Base-by-base conservation (phyloP, 345 rosid genomes). In the Citrus sp. region DNA sequence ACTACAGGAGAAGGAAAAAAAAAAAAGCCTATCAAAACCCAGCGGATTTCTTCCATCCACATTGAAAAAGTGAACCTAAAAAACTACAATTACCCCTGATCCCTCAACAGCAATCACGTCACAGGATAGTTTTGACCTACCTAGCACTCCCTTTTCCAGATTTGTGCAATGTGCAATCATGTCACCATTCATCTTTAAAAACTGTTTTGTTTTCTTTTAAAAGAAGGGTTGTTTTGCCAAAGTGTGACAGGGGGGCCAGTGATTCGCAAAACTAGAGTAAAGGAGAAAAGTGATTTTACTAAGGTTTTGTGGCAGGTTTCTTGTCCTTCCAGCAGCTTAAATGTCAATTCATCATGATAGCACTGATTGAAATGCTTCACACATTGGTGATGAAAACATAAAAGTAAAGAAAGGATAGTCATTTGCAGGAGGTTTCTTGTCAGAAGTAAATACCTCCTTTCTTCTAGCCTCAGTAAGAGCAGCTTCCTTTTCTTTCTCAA, bases 401-500 rank as follows among this genome's bases (percentile, higher is more conserved):
- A 24, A 56, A 70, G 0, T 7, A 66, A 34, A 34, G 34, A 66
- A 66, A 25, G 58, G 7, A 16, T 5, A 64, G 46, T 19, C 40
- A 65, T n/a, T 16, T 58, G 67, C 27, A 27, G 24, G 30, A 34
- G 54, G 54, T 74, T 35, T 32, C 42, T 37, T 73, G 74, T 59
- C 13, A 14, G 59, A 42, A 72, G 49, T 28, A 46, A 35, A 84
- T 87, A 88, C 99, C 98, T 94, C 97, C 75, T 91, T 94, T 81
- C 80, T 83, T 75, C 88, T 90, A 60, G 98, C 91, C 81, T 94
- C 91, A 27, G 83, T 64, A 51, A 91, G 78, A 80, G 91, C 84
- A 80, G 86, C 85, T 84, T 92, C 94, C 84, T 90, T 96, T 79
- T 96, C 97, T 80, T 86, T 94, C 87, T 89, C 92, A 81, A 96